phyloP scores from a whole-genome alignment of 2,329 filamentous ascomycete genomes.

The Catunica adiposa region DNA sequence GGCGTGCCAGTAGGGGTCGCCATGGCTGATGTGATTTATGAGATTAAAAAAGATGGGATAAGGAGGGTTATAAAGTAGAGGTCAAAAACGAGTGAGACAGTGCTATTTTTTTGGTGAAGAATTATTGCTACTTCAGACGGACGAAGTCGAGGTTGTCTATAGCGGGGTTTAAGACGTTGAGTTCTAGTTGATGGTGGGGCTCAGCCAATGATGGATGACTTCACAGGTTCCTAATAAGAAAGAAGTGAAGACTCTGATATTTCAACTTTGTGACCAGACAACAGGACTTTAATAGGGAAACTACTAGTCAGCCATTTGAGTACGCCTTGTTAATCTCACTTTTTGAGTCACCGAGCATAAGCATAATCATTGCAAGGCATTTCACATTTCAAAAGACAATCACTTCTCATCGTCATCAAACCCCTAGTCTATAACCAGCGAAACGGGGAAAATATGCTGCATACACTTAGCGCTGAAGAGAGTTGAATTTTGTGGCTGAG shows the following conservation, averaged over 20 bases:
- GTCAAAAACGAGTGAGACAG: neutral
- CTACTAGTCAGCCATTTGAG: too few relatives aligned
- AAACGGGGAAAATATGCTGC: too few relatives aligned
- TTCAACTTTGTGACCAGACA: too few relatives aligned
- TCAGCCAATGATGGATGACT: neutral
- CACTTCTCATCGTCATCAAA: too few relatives aligned
- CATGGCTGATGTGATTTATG: slow-evolving; percentile 3
- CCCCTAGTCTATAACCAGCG: too few relatives aligned
- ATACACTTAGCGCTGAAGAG: too few relatives aligned
- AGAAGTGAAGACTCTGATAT: neutral
- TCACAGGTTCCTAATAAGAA: neutral
- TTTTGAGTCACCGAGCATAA: too few relatives aligned
- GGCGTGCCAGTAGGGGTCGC: slow-evolving; percentile 32
- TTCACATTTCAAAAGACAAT: too few relatives aligned
- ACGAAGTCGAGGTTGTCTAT: neutral
- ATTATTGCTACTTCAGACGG: neutral
- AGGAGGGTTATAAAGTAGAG: neutral
- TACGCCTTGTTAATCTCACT: too few relatives aligned
- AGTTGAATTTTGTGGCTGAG: too few relatives aligned
- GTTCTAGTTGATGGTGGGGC: slow-evolving; percentile 1
- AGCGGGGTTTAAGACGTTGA: neutral
- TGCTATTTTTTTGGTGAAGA: neutral
- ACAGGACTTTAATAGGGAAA: too few relatives aligned
- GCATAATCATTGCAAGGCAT: too few relatives aligned
- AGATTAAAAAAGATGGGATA: neutral